A percentile compares a stretch with the other conserved stretches of the same genome.
These are phyloP conservation scores for Scheffersomyces ergatensis DNA, from an alignment of 805 yeast species.

Conservation along the genomic window DNA sequence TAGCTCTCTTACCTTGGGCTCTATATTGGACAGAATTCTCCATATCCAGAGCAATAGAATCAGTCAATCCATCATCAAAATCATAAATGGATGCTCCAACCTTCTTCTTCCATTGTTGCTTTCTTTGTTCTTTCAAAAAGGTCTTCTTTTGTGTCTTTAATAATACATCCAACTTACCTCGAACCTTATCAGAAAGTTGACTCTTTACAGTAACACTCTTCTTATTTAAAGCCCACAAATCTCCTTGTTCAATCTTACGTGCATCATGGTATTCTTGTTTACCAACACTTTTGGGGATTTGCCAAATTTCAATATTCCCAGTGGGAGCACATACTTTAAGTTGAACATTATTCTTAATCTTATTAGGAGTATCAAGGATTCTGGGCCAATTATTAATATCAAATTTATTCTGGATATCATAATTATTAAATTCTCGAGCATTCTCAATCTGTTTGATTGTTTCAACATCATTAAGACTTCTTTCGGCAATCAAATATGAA, in stretches of 20 bases:
- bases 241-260: constrained; percentile 80
- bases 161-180: constrained; percentile 32
- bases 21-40: constrained; percentile 32
- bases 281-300: constrained; percentile 73
- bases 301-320: constrained; percentile 85
- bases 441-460: constrained; percentile 42
- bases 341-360: constrained; percentile 78
- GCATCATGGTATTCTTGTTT: constrained; percentile 85
- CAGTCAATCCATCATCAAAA: constrained; percentile 27
- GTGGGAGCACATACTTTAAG: constrained; percentile 76
- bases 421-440: constrained; percentile 23
- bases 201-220: constrained; percentile 33
- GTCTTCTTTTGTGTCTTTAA: constrained; percentile 37
- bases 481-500: constrained; percentile 70
- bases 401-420: constrained; percentile 15
- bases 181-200: constrained; percentile 24
- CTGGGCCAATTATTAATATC: constrained; percentile 61
- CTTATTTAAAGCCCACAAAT: constrained; percentile 67
- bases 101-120: constrained; percentile 33
- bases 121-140: constrained; percentile 33
- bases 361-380: constrained; percentile 65
- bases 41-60: constrained; percentile 26
- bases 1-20: constrained; percentile 24
- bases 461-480: constrained; percentile 46
- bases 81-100: constrained; percentile 15